phyloP scores from a whole-genome alignment of 148 eudicot genomes.

The Hydrangea macrophylla region DNA sequence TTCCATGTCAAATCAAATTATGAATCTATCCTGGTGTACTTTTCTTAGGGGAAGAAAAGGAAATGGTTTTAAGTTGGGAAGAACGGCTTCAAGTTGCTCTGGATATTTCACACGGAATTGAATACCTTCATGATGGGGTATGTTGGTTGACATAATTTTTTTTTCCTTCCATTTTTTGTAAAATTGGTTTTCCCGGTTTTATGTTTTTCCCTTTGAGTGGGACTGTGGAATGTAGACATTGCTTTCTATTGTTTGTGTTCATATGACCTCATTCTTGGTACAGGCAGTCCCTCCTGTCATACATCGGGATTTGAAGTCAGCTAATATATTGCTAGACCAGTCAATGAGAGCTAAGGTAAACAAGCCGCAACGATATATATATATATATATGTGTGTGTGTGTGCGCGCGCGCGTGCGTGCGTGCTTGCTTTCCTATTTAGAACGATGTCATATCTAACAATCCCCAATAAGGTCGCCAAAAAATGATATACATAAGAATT shows the following conservation, averaged over 20 bases:
- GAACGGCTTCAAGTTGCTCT: slow-evolving; percentile 89
- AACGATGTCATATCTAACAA: background rate
- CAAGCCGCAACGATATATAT: background rate
- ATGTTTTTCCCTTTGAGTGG: too few species aligned
- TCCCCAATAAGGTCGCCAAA: background rate
- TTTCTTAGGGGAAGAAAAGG: slow-evolving; percentile 49
- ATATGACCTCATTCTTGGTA: slow-evolving; percentile 27
- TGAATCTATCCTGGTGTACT: slow-evolving; percentile 6
- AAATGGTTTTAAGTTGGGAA: slow-evolving; percentile 71
- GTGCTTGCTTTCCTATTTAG: too few species aligned
- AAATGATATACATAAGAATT: background rate
- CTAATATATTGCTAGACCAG: slow-evolving; percentile 84
- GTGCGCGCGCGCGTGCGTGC: too few species aligned
- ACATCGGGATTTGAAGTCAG: slow-evolving; percentile 93
- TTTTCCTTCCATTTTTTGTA: too few species aligned
- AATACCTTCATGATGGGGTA: slow-evolving; percentile 99
- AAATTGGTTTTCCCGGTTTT: too few species aligned
- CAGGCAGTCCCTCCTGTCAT: slow-evolving; percentile 98
- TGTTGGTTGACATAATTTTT: slow-evolving; percentile 17
- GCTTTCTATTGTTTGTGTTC: background rate
- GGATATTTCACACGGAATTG: slow-evolving; percentile 94
- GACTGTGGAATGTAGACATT: background rate
- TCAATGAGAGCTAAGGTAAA: slow-evolving; percentile 92
- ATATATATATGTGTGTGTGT: too few species aligned
- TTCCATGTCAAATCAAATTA: background rate